Evolutionary conservation across 1,284 basidiomycete genomes (phyloP).

Genomic region (Meripilus lineatus): DNA sequence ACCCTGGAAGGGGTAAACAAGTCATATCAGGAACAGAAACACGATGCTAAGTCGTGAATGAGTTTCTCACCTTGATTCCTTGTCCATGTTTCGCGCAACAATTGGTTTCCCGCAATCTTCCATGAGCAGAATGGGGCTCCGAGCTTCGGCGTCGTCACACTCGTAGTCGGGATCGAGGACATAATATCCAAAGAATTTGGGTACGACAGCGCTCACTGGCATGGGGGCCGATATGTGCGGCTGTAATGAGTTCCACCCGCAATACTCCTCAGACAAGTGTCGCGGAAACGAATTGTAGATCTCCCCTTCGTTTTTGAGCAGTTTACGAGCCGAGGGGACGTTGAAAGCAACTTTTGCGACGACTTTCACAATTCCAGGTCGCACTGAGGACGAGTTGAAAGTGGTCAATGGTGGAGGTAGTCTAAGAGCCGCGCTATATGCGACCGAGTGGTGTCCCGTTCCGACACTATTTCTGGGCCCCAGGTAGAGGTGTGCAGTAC

Average conservation of each 20-base stretch:
- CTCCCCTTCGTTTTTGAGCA: constrained; percentile 33
- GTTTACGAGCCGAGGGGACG: constrained; percentile 13
- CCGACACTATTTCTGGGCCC: constrained; percentile 23
- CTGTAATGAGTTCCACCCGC: constrained; percentile 33
- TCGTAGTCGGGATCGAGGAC: constrained; percentile 24
- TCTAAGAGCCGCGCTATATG: constrained; percentile 24
- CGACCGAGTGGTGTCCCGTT: constrained; percentile 27
- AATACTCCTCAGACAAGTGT: constrained; percentile 44
- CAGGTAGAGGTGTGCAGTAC: constrained; percentile 20
- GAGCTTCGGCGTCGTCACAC: constrained; percentile 3
- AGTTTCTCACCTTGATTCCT: constrained; percentile 33
- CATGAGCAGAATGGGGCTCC: constrained; percentile 41
- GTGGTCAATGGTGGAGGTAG: constrained; percentile 22
- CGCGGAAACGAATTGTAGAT: constrained; percentile 40
- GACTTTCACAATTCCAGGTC: constrained; percentile 23
- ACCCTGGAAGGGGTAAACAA: constrained; percentile 26
- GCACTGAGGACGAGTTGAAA: constrained; percentile 10
- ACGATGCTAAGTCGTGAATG: too few relatives aligned
- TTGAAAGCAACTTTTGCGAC: constrained; percentile 26
- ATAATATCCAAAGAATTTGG: constrained; percentile 52
- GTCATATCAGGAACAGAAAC: too few relatives aligned
- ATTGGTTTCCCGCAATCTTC: constrained; percentile 43
- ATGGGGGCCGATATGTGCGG: constrained; percentile 30
- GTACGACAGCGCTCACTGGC: constrained; percentile 37
- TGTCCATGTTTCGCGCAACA: constrained; percentile 18